These are phyloP conservation scores for Tolypocladium endophyticum DNA, from an alignment of 2,329 filamentous ascomycete genomes.

Conservation along the genomic window DNA sequence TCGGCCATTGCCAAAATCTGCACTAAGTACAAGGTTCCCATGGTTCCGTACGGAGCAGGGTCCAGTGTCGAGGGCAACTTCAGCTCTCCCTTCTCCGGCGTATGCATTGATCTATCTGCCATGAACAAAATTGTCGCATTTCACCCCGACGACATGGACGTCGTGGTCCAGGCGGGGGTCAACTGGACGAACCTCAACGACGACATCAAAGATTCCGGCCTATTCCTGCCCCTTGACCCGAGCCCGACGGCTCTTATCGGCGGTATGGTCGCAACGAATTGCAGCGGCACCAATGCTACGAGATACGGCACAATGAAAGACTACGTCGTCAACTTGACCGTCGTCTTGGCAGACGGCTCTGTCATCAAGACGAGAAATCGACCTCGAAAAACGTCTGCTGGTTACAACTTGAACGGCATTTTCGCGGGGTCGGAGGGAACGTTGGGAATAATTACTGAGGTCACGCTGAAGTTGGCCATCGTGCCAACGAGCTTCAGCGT, in stretches of 20 bases:
- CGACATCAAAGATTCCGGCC: constrained; percentile 46
- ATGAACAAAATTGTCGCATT: constrained; percentile 59
- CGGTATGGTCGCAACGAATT: constrained; percentile 58
- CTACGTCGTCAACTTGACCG: constrained; percentile 61
- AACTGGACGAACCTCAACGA: constrained; percentile 60
- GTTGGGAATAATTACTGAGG: constrained; percentile 59
- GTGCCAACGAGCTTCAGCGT: constrained; percentile 55
- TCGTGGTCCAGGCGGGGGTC: constrained; percentile 59
- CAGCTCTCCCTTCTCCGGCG: constrained; percentile 53
- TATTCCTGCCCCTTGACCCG: constrained; percentile 63
- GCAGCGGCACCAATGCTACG: constrained; percentile 49
- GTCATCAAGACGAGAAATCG: constrained; percentile 56
- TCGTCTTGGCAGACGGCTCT: constrained; percentile 58
- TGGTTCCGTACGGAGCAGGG: constrained; percentile 67
- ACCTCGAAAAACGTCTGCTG: constrained; percentile 59
- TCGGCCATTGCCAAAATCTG: constrained; percentile 52
- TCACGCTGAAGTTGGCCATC: constrained; percentile 56
- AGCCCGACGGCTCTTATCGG: constrained; percentile 49
- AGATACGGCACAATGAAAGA: constrained; percentile 70
- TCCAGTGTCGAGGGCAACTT: constrained; percentile 64
- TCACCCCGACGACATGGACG: constrained; percentile 59
- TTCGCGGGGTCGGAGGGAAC: constrained; percentile 66
- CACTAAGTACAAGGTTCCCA: constrained; percentile 51
- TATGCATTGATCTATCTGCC: constrained; percentile 57
- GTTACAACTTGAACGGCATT: constrained; percentile 59